Percentiles rank a stretch among this genome's conserved stretches.
These are phyloP conservation scores for Rachicladosporium sp. DNA, from an alignment of 2,329 filamentous ascomycete genomes.

Conservation along the genomic window DNA sequence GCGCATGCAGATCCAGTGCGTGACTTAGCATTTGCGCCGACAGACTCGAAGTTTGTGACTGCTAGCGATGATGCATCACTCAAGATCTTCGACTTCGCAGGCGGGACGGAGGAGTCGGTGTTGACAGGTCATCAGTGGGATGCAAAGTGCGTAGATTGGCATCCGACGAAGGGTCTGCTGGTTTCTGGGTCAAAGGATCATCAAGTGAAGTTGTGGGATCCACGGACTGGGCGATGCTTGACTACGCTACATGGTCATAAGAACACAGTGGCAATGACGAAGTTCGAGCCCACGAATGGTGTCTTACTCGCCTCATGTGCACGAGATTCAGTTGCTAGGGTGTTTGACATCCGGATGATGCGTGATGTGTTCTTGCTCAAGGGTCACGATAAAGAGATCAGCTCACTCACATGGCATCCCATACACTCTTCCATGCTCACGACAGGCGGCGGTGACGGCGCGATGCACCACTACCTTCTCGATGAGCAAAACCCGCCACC, in stretches of 20 bases:
- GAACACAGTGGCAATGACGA: slow-evolving; percentile 86
- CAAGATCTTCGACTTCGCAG: slow-evolving; percentile 93
- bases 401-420: slow-evolving; percentile 85
- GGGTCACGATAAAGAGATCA: slow-evolving; percentile 93
- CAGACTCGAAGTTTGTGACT: slow-evolving; percentile 90
- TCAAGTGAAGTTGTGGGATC: slow-evolving; percentile 95
- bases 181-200: slow-evolving; percentile 97
- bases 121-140: slow-evolving; percentile 96
- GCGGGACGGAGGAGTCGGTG: slow-evolving; percentile 68
- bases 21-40: slow-evolving; percentile 86
- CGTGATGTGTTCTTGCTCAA: slow-evolving; percentile 86
- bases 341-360: slow-evolving; percentile 98
- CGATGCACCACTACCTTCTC: slow-evolving; percentile 86
- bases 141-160: slow-evolving; percentile 94
- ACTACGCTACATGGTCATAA: slow-evolving; percentile 95
- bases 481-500: slow-evolving; percentile 82
- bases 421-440: slow-evolving; percentile 80
- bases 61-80: slow-evolving; percentile 87
- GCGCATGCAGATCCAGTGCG: slow-evolving; percentile 83
- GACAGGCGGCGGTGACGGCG: slow-evolving; percentile 80
- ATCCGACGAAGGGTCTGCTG: slow-evolving; percentile 83
- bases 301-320: slow-evolving; percentile 83
- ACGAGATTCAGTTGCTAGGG: slow-evolving; percentile 78
- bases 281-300: slow-evolving; percentile 77
- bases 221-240: slow-evolving; percentile 76